Evolutionary conservation across 306 rosid genomes (phyloP).

Genomic region (Lathyrus sativus): DNA sequence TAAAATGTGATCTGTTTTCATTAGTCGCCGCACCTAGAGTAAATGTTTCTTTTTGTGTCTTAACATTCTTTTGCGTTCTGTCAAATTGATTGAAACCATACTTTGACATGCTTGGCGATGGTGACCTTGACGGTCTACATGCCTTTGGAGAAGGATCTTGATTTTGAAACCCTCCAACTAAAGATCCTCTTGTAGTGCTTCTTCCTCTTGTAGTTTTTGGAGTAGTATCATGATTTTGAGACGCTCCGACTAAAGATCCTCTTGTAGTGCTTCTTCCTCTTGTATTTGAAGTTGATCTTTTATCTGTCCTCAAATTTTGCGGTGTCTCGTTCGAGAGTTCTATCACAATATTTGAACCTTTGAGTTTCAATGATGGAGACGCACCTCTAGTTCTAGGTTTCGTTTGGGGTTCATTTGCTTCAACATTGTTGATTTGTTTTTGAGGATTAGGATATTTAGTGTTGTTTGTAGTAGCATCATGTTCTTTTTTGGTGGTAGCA

Average conservation of each 20-base stretch:
- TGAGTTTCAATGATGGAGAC: slow-evolving; percentile 59
- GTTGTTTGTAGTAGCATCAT: slow-evolving; percentile 1
- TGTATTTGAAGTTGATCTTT: slow-evolving; percentile 53
- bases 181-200: neutral
- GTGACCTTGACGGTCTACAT: slow-evolving; percentile 62
- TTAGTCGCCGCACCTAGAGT: slow-evolving; percentile 29
- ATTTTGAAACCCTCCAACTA: slow-evolving; percentile 30
- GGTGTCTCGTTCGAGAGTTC: slow-evolving; percentile 59
- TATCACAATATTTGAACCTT: slow-evolving; percentile 35
- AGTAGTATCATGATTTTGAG: slow-evolving; percentile 34
- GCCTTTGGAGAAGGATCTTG: slow-evolving; percentile 34
- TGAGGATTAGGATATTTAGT: slow-evolving; percentile 24
- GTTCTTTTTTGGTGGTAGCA: slow-evolving; percentile 25
- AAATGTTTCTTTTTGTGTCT: slow-evolving; percentile 27
- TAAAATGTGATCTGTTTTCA: slow-evolving; percentile 42
- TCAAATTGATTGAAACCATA: slow-evolving; percentile 48
- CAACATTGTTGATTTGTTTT: slow-evolving; percentile 40
- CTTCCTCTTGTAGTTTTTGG: neutral
- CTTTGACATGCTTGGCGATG: slow-evolving; percentile 63
- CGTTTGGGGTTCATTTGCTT: slow-evolving; percentile 33
- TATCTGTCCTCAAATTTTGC: slow-evolving; percentile 57
- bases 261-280: slow-evolving; percentile 47
- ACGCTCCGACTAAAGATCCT: slow-evolving; percentile 26
- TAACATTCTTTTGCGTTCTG: slow-evolving; percentile 34
- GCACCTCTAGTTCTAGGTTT: slow-evolving; percentile 49